Base-by-base conservation (phyloP, 768 basidiomycete species). In the Clavulina sp. region DNA sequence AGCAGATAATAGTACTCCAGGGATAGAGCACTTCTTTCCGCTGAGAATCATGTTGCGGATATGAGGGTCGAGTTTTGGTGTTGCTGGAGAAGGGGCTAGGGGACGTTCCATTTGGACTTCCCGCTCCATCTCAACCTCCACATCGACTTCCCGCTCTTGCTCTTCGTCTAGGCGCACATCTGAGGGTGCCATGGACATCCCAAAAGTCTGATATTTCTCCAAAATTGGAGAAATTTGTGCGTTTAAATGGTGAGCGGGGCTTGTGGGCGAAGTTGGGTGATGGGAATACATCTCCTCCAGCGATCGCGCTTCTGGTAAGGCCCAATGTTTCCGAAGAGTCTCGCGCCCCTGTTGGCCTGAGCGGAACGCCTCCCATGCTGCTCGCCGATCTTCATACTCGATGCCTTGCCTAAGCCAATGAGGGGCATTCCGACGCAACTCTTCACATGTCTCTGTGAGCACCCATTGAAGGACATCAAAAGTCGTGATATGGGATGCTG, bases 401-500 rank as follows among this genome's bases (percentile, higher is more conserved):
- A 46, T 46, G 43, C 43, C 43, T 28, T 46, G 43, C 43, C 26
- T 24, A 9, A 9, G 13, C 43, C 43, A 46, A 46, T 46, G 43
- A 28, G 16, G 26, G 24, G 13, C 9, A 26, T 13, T 9, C 9
- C 24, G 64, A n/a, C 66, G 58, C 29, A 74, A 69, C 24, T 71
- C 64, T 0, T 51, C 49, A 48, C 72, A 74, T 2, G 73, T 72
- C 56, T 72, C 66, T 1, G 51, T 57, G 61, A 74, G 70, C 1
- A 63, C 57, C 74, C 74, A 75, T 5, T 62, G 60, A 3, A 74
- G 32, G 31, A 74, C 61, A 47, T 74, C 67, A 9, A 9, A 46
- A 16, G 24, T 24, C 13, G 43, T 13, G 13, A 46, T 46, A 9
- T 24, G 13, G 13, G n/a, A n/a, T 13, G 16, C 13, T 9, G 13